Evolutionary conservation across 352 stramenopile species (phyloP), one percentile per base, ranked within the genome.

Genomic region (Globisporangium ultimum): DNA sequence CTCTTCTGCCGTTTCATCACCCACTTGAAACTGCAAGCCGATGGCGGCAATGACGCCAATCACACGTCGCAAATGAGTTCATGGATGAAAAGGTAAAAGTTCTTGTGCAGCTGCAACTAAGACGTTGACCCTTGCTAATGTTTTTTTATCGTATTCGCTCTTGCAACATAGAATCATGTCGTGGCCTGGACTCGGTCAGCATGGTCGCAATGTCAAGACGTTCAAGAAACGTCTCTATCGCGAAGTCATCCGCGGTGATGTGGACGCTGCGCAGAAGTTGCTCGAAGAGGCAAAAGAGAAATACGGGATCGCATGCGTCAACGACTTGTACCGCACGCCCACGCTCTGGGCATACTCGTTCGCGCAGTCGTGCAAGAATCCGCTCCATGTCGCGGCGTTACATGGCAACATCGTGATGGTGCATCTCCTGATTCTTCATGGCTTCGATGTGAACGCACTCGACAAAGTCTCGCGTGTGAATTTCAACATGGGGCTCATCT

Each of bases 401-500:
- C 68, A 72, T 22, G 81, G 80, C 36, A 67, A 89, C 48, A 48
- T 83, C 2, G 46, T 59, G n/a, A 76, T 91, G 42, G 76, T 91
- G n/a, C 48, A 81, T 48, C 53, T 88, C 1, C 63, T 93, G 21
- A 59, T 93, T 4, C 63, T 64, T 9, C 63, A 76, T 15, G 77
- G 74, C 1, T 76, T 89, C 40, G 70, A 88, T 41, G 76, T 85
- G 3, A 93, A 93, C 48, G 71, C 70, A 13, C 67, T 89, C 3
- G 81, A 93, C 58, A 93, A 93, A 63, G 82, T 93, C 3, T 64
- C 78, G 36, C 80, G 81, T 28, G 78, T 91, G 15, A 90, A 91
- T 55, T 91, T 93, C 22, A 93, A 91, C 22, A 63, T 91, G 18
- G 78, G 77, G 0, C 53, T 90, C 14, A 57, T 89, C 6, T 93